Conservation (phyloP, 345 rosid genomes). For the Sisymbrium altissimum region DNA sequence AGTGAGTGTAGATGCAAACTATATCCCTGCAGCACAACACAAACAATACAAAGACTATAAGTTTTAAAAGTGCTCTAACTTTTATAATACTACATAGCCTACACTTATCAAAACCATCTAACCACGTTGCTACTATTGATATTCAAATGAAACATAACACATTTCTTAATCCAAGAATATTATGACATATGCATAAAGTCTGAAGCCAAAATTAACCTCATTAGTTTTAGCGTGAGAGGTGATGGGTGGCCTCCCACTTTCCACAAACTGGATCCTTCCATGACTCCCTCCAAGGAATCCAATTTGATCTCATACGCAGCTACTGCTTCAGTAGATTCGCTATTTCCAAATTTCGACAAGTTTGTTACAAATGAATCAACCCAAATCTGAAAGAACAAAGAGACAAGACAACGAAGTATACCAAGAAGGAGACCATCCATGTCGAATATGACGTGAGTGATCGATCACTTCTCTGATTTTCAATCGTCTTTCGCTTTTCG, state of each 20-base stretch:
- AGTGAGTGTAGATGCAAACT: no score
- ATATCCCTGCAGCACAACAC: constrained; percentile 56
- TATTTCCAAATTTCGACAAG: constrained; percentile 27
- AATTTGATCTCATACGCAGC: constrained; percentile 41
- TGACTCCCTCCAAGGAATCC: constrained; percentile 41
- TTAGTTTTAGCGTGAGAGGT: constrained; percentile 57
- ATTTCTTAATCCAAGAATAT: neutral
- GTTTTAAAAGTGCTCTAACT: neutral
- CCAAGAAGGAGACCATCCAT: constrained; percentile 98
- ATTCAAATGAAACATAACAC: neutral
- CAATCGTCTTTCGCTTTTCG: no score
- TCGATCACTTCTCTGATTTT: no score
- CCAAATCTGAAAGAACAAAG: neutral
- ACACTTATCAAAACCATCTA: neutral
- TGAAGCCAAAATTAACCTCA: constrained; percentile 54
- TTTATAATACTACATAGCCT: neutral
- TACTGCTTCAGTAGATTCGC: constrained; percentile 36
- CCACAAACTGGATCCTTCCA: constrained; percentile 58
- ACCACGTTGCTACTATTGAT: neutral
- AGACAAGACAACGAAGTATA: no score
- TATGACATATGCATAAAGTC: neutral
- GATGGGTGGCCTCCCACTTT: constrained; percentile 72
- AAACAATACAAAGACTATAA: neutral
- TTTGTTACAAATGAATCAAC: no score
- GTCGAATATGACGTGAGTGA: constrained; percentile 90